phyloP scores from a whole-genome alignment of 768 basidiomycete species.

The Pisolithus sp. region DNA sequence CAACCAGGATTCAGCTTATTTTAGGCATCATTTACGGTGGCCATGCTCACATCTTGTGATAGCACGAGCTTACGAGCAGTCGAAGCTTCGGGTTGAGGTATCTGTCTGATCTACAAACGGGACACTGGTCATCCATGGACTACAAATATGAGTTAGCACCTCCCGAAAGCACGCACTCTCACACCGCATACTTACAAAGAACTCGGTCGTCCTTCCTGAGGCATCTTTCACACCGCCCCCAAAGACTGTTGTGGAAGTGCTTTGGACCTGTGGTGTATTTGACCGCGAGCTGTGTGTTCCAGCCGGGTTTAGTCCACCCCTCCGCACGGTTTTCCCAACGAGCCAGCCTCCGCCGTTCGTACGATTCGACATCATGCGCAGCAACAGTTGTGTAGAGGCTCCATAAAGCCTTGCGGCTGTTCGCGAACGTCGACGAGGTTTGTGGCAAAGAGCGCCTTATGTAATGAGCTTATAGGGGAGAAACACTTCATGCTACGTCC shows the following conservation, averaged over 20 bases:
- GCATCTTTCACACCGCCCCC: conserved; percentile 84
- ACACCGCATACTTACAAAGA: conserved; percentile 49
- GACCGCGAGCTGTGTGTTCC: conserved; percentile 46
- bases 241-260: conserved; percentile 67
- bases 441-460: too few relatives aligned
- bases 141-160: conserved; percentile 24
- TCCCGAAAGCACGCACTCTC: neutral
- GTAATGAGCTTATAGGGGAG: too few relatives aligned
- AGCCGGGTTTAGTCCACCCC: conserved; percentile 44
- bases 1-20: conserved; percentile 5
- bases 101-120: conserved; percentile 93
- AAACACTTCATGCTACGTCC: too few relatives aligned
- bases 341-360: conserved; percentile 43
- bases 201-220: conserved; percentile 76
- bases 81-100: conserved; percentile 93
- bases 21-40: neutral
- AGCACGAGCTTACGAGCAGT: conserved; percentile 91
- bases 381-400: conserved; percentile 2
- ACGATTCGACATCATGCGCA: conserved; percentile 27
- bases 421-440: too few relatives aligned
- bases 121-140: conserved; percentile 93
- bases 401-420: conserved; percentile 7
- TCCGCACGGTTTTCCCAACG: conserved; percentile 70
- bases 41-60: conserved; percentile 85
- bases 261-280: conserved; percentile 61